Evolutionary conservation across 129 eudicot genomes (phyloP).

Genomic region (Artemisia argyi): DNA sequence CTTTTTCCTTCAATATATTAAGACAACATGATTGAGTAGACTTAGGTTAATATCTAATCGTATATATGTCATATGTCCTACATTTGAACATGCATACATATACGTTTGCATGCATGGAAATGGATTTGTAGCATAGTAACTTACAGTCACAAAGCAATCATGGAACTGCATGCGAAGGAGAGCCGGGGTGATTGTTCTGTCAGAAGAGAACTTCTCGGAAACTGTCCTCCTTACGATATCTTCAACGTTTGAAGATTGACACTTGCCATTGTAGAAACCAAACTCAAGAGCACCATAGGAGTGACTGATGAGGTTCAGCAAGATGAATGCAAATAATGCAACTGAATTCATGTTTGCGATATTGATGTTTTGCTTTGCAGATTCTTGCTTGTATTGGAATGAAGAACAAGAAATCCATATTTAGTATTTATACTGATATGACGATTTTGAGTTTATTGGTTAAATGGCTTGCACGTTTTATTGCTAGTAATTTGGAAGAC

Average conservation of each 20-base stretch:
- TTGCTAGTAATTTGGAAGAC: conserved; percentile 10
- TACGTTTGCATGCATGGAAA: conserved; percentile 10
- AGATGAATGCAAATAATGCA: conserved; percentile 20
- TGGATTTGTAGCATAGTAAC: neutral
- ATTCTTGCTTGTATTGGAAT: conserved; percentile 19
- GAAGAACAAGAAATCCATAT: neutral
- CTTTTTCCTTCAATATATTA: too few species aligned
- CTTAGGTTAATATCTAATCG: too few species aligned
- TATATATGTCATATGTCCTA: too few species aligned
- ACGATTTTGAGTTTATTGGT: neutral
- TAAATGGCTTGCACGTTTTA: conserved; percentile 42
- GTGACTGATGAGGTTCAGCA: conserved; percentile 33
- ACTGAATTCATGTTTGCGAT: conserved; percentile 22
- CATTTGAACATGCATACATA: too few species aligned
- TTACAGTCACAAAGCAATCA: conserved; percentile 69
- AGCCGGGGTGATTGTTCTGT: conserved; percentile 53
- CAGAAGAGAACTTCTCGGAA: conserved; percentile 18
- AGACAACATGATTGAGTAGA: too few species aligned
- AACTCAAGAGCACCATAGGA: conserved; percentile 39
- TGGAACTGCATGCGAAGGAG: conserved; percentile 77
- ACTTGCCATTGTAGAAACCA: conserved; percentile 57
- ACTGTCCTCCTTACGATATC: conserved; percentile 37
- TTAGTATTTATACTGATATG: conserved; percentile 9
- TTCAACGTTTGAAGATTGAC: conserved; percentile 45
- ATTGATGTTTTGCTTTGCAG: conserved; percentile 1